A percentile compares a stretch with the other conserved stretches of the same genome.
Evolutionary conservation across 2,329 filamentous ascomycete species (phyloP).

Genomic region (Drechslerella stenobrocha): DNA sequence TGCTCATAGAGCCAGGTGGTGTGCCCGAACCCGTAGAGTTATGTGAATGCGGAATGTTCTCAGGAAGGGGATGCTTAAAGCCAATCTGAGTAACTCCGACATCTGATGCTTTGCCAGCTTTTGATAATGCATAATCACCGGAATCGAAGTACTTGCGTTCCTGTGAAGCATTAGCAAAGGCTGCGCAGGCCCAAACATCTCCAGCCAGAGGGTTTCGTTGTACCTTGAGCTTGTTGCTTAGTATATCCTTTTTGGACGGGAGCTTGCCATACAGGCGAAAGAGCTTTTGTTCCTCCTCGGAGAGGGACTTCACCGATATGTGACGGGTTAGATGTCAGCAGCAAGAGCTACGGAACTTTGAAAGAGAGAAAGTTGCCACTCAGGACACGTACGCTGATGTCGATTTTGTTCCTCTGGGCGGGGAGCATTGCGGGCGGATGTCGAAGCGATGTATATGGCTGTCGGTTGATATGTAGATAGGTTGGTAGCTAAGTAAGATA

Average conservation of each 20-base stretch:
- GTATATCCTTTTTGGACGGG: slow-evolving; percentile 90
- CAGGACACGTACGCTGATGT: slow-evolving; percentile 75
- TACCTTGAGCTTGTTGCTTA: slow-evolving; percentile 95
- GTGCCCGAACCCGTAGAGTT: slow-evolving; percentile 40
- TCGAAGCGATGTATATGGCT: no score
- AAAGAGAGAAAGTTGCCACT: slow-evolving; percentile 6
- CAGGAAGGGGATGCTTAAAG: slow-evolving; percentile 88
- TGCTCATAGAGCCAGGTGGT: slow-evolving; percentile 39
- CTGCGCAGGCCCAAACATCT: neutral
- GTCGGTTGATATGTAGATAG: no score
- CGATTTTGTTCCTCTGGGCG: slow-evolving; percentile 92
- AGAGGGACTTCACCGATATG: no score
- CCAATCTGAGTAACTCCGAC: slow-evolving; percentile 92
- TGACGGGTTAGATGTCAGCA: no score
- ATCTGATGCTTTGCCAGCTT: slow-evolving; percentile 93
- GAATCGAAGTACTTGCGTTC: slow-evolving; percentile 99
- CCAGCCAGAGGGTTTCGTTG: slow-evolving; percentile 21
- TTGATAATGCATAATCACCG: slow-evolving; percentile 92
- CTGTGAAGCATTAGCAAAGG: slow-evolving; percentile 54
- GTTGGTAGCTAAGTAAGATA: no score
- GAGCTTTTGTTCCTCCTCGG: slow-evolving; percentile 91
- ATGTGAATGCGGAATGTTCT: slow-evolving; percentile 78
- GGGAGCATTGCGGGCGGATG: slow-evolving; percentile 45
- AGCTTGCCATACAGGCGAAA: slow-evolving; percentile 98
- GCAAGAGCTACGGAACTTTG: slow-evolving; percentile 7